Evolutionary conservation across 306 rosid species (phyloP).

Genomic region (Prunus armeniaca): DNA sequence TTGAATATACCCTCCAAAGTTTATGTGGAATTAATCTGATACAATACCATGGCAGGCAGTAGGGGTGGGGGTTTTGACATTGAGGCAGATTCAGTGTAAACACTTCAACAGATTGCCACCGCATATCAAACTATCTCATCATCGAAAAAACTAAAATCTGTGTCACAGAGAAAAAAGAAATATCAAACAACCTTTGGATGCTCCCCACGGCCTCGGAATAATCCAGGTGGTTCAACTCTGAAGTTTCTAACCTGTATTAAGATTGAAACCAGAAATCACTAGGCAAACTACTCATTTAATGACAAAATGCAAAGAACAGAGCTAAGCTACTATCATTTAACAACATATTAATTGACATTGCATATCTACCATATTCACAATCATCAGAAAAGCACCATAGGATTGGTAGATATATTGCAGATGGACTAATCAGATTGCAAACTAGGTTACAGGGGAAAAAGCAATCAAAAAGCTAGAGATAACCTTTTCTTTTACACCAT

Average conservation of each 20-base stretch:
- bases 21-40: no score
- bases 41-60: no score
- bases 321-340: background rate
- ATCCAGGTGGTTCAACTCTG: conserved; percentile 98
- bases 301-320: background rate
- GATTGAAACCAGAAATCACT: background rate
- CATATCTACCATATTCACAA: background rate
- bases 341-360: background rate
- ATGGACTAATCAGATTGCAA: background rate
- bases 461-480: conserved; percentile 11
- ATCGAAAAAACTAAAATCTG: background rate
- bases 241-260: conserved; percentile 83
- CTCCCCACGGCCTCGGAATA: conserved; percentile 99
- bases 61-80: no score
- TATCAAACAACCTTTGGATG: conserved; percentile 82
- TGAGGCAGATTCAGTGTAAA: background rate
- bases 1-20: no score
- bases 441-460: conserved; percentile 1
- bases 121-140: conserved; percentile 23
- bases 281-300: background rate
- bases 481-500: conserved; percentile 98
- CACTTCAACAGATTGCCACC: background rate
- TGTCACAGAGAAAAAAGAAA: background rate
- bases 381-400: background rate
- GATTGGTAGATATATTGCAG: background rate